Base-by-base conservation (phyloP, 331 rosid genomes). In the Prunus yedoensis region DNA sequence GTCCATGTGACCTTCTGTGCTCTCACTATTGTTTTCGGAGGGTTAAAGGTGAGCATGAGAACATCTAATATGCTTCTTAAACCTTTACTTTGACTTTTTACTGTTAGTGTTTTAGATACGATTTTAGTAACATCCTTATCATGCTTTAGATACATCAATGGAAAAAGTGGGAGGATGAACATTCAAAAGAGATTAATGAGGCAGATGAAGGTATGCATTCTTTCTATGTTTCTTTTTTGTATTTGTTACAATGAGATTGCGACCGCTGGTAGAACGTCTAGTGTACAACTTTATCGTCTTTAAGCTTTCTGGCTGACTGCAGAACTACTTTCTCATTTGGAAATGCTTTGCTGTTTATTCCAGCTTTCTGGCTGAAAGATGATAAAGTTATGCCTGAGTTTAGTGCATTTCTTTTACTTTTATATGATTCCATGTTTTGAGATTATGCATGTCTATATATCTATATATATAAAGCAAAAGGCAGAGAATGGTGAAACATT, bases 111-210 rank as follows among this genome's bases (percentile, higher is more conserved):
- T n/a, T 23, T 5, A 32, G 10, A 20, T 20, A 45, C 28, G 18
- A 14, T 35, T 47, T 71, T 41, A 57, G 52, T 45, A 15, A 1
- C 10, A 47, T 51, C 11, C 41, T 66, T 69, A 25, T 45, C 47
- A 68, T 49, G 52, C 20, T 63, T 56, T 68, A 87, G 90, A 87
- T 87, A 64, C 80, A 85, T n/a, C 86, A 79, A 59, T 87, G 90
- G 90, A 87, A 84, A 62, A 59, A 63, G 10, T 87, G 88, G 88
- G 90, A 87, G 83, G 81, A 84, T 38, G 79, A 74, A 60, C 67
- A 76, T 68, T 73, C 77, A 3, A 62, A 73, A 67, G 80, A 74
- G 71, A 72, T 70, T 16, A 66, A 28, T 28, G 77, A 84, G 21
- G 13, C 78, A 16, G 80, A 76, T 51, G 71, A 77, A 27, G 82